These are phyloP conservation scores for Croton laevigatus DNA, from an alignment of 441 rosid genomes.

Conservation along the genomic window DNA sequence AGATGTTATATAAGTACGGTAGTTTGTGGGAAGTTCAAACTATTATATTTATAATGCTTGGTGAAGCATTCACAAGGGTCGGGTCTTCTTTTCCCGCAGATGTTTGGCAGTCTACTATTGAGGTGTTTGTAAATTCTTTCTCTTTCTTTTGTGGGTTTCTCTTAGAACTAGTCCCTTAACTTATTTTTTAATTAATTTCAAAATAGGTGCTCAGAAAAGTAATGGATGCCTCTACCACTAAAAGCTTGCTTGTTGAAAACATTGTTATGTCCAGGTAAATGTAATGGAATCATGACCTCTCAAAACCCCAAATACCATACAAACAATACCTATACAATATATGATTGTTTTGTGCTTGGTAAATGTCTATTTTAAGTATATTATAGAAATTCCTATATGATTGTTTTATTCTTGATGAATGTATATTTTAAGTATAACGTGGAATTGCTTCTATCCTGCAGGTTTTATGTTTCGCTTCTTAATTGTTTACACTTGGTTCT, in stretches of 20 bases:
- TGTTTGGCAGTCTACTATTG: slow-evolving; percentile 58
- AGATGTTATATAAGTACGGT: slow-evolving; percentile 35
- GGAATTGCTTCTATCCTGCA: slow-evolving; percentile 30
- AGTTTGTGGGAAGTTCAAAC: slow-evolving; percentile 65
- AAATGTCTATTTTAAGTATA: neutral
- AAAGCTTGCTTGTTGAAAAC: slow-evolving; percentile 57
- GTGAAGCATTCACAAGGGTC: slow-evolving; percentile 50
- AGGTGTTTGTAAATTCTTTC: slow-evolving; percentile 40
- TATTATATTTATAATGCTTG: slow-evolving; percentile 57
- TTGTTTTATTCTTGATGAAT: neutral
- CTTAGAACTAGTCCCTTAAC: slow-evolving; percentile 5
- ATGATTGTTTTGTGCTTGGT: neutral
- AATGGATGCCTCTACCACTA: slow-evolving; percentile 67
- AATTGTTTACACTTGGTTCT: slow-evolving; percentile 77
- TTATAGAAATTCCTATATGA: neutral
- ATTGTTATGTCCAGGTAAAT: slow-evolving; percentile 68
- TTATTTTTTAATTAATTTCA: slow-evolving; percentile 10
- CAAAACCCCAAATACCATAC: slow-evolving; percentile 14
- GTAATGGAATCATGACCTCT: slow-evolving; percentile 32
- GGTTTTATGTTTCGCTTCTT: slow-evolving; percentile 80
- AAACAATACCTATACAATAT: neutral
- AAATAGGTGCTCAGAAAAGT: slow-evolving; percentile 68
- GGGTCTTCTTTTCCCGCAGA: slow-evolving; percentile 57
- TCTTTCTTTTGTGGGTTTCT: slow-evolving; percentile 16
- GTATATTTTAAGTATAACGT: neutral